Conservation (phyloP, 345 rosid species). For the Corymbia maculata region DNA sequence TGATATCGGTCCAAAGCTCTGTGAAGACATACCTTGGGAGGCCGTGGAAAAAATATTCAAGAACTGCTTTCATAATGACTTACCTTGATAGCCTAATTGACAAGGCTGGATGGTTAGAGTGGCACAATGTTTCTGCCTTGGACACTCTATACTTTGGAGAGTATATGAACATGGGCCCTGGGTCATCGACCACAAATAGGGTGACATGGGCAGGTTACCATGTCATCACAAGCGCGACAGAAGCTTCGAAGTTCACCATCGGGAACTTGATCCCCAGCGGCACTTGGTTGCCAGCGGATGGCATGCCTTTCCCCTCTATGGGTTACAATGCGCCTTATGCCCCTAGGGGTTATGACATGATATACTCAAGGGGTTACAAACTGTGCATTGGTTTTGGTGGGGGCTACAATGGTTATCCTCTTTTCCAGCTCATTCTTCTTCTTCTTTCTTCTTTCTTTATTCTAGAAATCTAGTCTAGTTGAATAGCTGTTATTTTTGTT, state of each 20-base stretch:
- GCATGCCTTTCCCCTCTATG: constrained; percentile 35
- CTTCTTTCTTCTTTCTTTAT: background rate
- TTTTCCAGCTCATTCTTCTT: background rate
- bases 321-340: background rate
- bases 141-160: constrained; percentile 42
- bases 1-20: constrained; percentile 34
- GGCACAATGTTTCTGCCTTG: constrained; percentile 38
- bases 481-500: background rate
- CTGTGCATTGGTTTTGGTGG: background rate
- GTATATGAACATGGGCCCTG: constrained; percentile 47
- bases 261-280: constrained; percentile 35
- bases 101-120: constrained; percentile 47
- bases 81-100: constrained; percentile 40
- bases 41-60: constrained; percentile 49
- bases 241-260: constrained; percentile 38
- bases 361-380: background rate
- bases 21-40: constrained; percentile 46
- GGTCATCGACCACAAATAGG: constrained; percentile 27
- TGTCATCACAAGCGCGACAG: constrained; percentile 26
- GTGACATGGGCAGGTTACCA: constrained; percentile 45
- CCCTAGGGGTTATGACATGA: background rate
- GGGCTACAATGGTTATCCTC: background rate
- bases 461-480: background rate
- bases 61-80: constrained; percentile 35
- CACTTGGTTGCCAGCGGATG: constrained; percentile 35